phyloP scores from a whole-genome alignment of 192 early-diverging fungal species.

The Umbelopsis ramanniana region DNA sequence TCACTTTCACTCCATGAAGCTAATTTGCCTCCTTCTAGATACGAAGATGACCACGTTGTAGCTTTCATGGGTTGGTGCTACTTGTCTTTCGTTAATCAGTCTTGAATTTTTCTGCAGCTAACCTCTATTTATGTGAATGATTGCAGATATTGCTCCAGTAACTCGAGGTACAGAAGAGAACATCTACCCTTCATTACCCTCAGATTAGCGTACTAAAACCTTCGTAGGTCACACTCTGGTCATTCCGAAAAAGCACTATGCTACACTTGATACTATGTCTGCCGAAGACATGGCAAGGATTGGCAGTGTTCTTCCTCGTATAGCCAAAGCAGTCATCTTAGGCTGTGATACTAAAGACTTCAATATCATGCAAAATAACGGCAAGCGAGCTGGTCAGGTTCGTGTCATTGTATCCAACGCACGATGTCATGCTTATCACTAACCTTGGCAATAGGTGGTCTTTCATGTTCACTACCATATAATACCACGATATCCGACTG shows the following conservation, averaged over 20 bases:
- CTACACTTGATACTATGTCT: conserved; percentile 15
- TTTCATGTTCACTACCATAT: conserved; percentile 32
- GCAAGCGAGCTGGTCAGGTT: conserved; percentile 19
- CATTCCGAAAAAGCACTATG: conserved; percentile 24
- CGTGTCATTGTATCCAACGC: neutral
- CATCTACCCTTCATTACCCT: neutral
- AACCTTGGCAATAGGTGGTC: neutral
- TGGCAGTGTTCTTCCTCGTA: conserved; percentile 16
- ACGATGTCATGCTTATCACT: neutral
- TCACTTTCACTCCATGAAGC: neutral
- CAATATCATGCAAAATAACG: conserved; percentile 31
- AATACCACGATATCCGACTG: conserved; percentile 21
- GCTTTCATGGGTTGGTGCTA: conserved; percentile 23
- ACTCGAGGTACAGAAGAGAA: conserved; percentile 12
- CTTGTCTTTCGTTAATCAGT: no score
- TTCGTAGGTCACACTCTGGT: conserved; percentile 27
- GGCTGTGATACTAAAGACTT: conserved; percentile 16
- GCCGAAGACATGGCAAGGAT: conserved; percentile 20
- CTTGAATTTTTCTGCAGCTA: no score
- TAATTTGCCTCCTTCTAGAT: conserved; percentile 4
- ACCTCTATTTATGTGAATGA: neutral
- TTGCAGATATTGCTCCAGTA: conserved; percentile 23
- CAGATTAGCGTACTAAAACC: neutral
- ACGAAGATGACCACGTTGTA: conserved; percentile 25
- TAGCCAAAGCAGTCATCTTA: conserved; percentile 14